Evolutionary conservation across 2,329 filamentous ascomycete species (phyloP).

Genomic region (Basipetospora chlamydospora): DNA sequence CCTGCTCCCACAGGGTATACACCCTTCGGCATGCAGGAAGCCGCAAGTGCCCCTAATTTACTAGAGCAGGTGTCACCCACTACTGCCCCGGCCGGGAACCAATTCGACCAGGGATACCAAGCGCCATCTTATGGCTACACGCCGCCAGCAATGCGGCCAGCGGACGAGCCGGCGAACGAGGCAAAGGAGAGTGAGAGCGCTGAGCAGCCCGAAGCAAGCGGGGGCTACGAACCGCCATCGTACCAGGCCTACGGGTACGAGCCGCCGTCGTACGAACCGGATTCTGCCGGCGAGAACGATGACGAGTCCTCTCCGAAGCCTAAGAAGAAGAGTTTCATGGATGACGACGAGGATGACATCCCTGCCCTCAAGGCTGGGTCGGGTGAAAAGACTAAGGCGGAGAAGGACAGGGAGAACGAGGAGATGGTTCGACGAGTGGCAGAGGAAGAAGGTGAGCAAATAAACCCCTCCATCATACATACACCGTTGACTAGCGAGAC

Average conservation of each 20-base stretch:
- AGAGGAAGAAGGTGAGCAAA: constrained; percentile 50
- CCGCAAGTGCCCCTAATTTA: neutral
- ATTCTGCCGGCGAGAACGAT: constrained; percentile 19
- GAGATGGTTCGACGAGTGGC: constrained; percentile 78
- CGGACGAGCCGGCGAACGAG: constrained; percentile 9
- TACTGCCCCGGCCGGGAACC: neutral
- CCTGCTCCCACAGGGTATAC: constrained; percentile 7
- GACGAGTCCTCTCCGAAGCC: constrained; percentile 35
- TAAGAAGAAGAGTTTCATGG: constrained; percentile 68
- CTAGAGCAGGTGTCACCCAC: neutral
- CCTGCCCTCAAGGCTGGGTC: constrained; percentile 33
- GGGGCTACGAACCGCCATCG: constrained; percentile 45
- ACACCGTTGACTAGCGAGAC: no score
- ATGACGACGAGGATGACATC: constrained; percentile 66
- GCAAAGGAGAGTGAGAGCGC: constrained; percentile 1
- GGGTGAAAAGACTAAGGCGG: constrained; percentile 49
- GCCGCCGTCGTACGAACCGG: constrained; percentile 41
- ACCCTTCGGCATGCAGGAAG: constrained; percentile 3
- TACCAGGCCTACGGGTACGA: constrained; percentile 46
- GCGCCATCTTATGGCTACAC: constrained; percentile 36
- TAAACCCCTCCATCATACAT: neutral
- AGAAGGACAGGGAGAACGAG: constrained; percentile 65
- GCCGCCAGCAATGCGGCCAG: constrained; percentile 23
- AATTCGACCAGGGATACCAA: neutral
- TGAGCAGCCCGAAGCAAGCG: constrained; percentile 11